phyloP scores from a whole-genome alignment of 2,329 filamentous ascomycete species.

The Aspergillus sp. region DNA sequence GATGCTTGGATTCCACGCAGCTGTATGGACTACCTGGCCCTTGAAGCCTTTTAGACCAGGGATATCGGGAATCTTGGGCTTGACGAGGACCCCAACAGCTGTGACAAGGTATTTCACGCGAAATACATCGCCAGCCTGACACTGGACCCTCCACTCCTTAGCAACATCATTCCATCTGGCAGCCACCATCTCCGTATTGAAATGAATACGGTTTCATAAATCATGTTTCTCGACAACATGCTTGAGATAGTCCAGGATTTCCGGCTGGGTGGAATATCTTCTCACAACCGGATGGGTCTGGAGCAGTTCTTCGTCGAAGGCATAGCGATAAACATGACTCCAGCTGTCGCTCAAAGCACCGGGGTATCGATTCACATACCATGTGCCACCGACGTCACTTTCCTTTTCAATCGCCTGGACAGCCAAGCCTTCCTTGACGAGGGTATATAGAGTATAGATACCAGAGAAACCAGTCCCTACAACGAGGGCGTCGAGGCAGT shows the following conservation, averaged over 20 bases:
- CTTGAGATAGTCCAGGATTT: slow-evolving; percentile 32
- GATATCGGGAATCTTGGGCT: slow-evolving; percentile 56
- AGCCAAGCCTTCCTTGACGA: slow-evolving; percentile 40
- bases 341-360: slow-evolving; percentile 46
- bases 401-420: slow-evolving; percentile 45
- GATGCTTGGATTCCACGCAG: slow-evolving; percentile 53
- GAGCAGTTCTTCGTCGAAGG: slow-evolving; percentile 28
- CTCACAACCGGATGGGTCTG: slow-evolving; percentile 11
- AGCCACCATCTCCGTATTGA: slow-evolving; percentile 20
- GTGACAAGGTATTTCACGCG: slow-evolving; percentile 19
- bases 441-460: slow-evolving; percentile 38
- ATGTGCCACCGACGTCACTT: slow-evolving; percentile 45
- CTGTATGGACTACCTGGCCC: slow-evolving; percentile 56
- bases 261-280: slow-evolving; percentile 22
- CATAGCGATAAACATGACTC: slow-evolving; percentile 30
- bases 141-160: slow-evolving; percentile 19
- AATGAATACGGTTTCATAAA: slow-evolving; percentile 24
- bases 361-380: slow-evolving; percentile 51
- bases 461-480: slow-evolving; percentile 47
- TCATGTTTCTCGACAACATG: slow-evolving; percentile 27
- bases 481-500: slow-evolving; percentile 39
- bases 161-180: slow-evolving; percentile 16
- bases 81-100: slow-evolving; percentile 27
- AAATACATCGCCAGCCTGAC: slow-evolving; percentile 9
- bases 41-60: slow-evolving; percentile 54